A percentile compares a stretch with the other conserved stretches of the same genome.
These are phyloP conservation scores for Acephala macrosclerotiorum DNA, from an alignment of 2,329 filamentous ascomycete species.

Conservation along the genomic window DNA sequence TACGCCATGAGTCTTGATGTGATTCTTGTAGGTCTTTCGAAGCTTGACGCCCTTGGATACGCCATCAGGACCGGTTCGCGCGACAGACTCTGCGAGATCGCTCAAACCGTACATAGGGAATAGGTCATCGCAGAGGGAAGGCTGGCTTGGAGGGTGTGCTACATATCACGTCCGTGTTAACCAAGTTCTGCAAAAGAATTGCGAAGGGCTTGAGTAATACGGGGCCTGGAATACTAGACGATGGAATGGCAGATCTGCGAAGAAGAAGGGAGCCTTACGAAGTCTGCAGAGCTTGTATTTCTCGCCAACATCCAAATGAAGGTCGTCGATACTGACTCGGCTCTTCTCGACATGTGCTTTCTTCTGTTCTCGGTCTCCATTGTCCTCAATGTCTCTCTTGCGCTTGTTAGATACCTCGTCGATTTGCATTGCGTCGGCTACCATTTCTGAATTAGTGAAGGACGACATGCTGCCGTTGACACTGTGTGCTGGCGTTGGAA, in stretches of 20 bases:
- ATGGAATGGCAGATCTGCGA: conserved; percentile 14
- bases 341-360: conserved; percentile 68
- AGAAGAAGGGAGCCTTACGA: conserved; percentile 65
- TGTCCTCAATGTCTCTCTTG: conserved; percentile 65
- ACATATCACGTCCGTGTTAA: conserved; percentile 44
- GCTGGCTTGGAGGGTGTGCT: conserved; percentile 49
- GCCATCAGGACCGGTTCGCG: conserved; percentile 68
- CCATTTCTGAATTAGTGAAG: conserved; percentile 29
- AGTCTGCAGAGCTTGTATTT: conserved; percentile 73
- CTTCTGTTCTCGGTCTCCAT: conserved; percentile 63
- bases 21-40: conserved; percentile 73
- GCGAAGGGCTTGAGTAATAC: conserved; percentile 22
- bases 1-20: conserved; percentile 69
- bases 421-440: conserved; percentile 43
- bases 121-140: conserved; percentile 62
- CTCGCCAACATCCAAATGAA: conserved; percentile 70
- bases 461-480: conserved; percentile 59
- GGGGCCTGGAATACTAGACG: conserved; percentile 28
- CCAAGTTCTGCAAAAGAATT: conserved; percentile 40
- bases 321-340: conserved; percentile 67
- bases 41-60: conserved; percentile 66
- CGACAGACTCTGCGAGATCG: conserved; percentile 65
- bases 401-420: conserved; percentile 66
- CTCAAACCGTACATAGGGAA: conserved; percentile 65
- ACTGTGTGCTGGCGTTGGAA: conserved; percentile 69